A percentile compares a stretch with the other conserved stretches of the same genome.
These are phyloP conservation scores for Dactylonectria estremocensis DNA, from an alignment of 2,329 filamentous ascomycete genomes.

Conservation along the genomic window DNA sequence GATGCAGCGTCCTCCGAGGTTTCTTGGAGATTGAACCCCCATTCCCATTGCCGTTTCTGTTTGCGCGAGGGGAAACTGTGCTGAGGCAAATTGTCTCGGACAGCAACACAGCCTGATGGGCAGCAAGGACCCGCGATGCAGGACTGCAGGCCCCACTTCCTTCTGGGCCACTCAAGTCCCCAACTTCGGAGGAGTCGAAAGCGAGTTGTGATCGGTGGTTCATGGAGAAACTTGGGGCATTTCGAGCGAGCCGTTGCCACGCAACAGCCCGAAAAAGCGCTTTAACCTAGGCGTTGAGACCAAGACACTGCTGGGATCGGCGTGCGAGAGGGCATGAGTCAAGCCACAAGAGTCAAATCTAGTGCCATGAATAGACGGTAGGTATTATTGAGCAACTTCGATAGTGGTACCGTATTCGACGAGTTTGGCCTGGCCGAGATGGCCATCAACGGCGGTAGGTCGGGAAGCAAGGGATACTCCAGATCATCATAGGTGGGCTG, in stretches of 20 bases:
- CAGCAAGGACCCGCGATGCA: slow-evolving; percentile 25
- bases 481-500: background rate
- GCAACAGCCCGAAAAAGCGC: slow-evolving; percentile 22
- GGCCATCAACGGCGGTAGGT: background rate
- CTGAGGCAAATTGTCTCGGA: slow-evolving; percentile 34
- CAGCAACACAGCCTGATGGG: slow-evolving; percentile 14
- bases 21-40: slow-evolving; percentile 28
- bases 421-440: background rate
- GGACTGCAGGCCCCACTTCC: slow-evolving; percentile 29
- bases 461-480: background rate
- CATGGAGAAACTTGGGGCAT: slow-evolving; percentile 4
- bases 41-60: slow-evolving; percentile 32
- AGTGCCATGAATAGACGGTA: slow-evolving; percentile 1
- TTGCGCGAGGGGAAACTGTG: slow-evolving; percentile 22
- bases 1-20: slow-evolving; percentile 32
- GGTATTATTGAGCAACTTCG: background rate
- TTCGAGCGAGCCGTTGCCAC: slow-evolving; percentile 10
- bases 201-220: slow-evolving; percentile 18
- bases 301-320: slow-evolving; percentile 7
- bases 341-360: slow-evolving; percentile 20
- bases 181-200: slow-evolving; percentile 33
- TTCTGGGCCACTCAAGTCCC: slow-evolving; percentile 31
- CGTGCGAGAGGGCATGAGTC: slow-evolving; percentile 27
- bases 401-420: background rate
- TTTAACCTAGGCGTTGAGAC: slow-evolving; percentile 6